Evolutionary conservation across 139 green algal species (phyloP).

Genomic region (Pleodorina starrii): DNA sequence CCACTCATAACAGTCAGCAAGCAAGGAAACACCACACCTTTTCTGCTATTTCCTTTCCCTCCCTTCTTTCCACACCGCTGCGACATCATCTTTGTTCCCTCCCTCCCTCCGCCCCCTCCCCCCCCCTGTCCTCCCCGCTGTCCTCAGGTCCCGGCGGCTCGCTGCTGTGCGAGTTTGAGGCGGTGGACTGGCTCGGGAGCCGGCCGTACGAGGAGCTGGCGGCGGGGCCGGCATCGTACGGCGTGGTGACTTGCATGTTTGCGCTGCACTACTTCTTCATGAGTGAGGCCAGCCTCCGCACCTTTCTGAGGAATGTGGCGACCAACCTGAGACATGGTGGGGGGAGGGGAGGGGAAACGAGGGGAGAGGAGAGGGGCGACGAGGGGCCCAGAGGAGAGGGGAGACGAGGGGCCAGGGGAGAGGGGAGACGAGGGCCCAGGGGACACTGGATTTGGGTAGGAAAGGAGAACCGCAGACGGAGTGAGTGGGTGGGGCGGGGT

Average conservation of each 20-base stretch:
- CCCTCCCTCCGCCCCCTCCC: background rate
- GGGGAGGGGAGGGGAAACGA: no score
- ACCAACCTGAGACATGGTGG: conserved; percentile 84
- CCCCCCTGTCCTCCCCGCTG: background rate
- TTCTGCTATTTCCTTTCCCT: no score
- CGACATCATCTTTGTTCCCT: no score
- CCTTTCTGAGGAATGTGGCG: conserved; percentile 88
- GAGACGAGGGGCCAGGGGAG: no score
- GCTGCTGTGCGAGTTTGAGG: conserved; percentile 53
- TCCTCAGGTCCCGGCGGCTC: background rate
- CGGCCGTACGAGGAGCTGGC: background rate
- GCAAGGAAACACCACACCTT: no score
- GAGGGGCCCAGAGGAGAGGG: background rate
- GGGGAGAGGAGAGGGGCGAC: no score
- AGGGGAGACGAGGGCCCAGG: no score
- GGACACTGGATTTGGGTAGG: no score
- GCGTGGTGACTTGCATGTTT: conserved; percentile 95
- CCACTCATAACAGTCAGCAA: no score
- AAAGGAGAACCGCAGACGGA: no score
- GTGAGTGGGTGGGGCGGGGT: no score
- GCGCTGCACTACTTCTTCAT: conserved; percentile 97
- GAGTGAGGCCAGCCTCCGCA: conserved; percentile 71
- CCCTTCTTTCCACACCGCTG: background rate
- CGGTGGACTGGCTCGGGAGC: conserved; percentile 52
- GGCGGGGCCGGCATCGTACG: conserved; percentile 64